Evolutionary conservation across 345 rosid species (phyloP).

Genomic region (Reutealis trisperma): DNA sequence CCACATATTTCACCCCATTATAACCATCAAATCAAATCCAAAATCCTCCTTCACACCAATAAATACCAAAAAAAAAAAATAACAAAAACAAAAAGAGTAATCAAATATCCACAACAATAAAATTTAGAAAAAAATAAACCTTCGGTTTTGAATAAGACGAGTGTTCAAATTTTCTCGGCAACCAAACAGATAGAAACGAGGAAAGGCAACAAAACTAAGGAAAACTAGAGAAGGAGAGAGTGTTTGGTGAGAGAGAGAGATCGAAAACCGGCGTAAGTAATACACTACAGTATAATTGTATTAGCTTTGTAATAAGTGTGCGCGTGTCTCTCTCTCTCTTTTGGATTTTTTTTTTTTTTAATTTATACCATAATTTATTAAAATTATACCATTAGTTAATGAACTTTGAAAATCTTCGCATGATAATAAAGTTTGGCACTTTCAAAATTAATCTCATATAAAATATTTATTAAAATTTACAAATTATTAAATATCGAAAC

Average conservation of each 20-base stretch:
- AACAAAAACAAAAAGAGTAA: too few relatives aligned
- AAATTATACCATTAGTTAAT: too few relatives aligned
- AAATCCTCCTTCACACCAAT: background rate
- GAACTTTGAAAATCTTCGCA: too few relatives aligned
- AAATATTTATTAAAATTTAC: too few relatives aligned
- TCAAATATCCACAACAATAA: background rate
- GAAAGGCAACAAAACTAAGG: background rate
- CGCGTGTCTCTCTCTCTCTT: background rate
- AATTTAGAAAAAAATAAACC: background rate
- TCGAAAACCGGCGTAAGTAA: background rate
- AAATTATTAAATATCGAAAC: too few relatives aligned
- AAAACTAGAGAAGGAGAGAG: background rate
- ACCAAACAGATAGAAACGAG: background rate
- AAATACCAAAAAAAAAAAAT: background rate
- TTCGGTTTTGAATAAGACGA: too few relatives aligned
- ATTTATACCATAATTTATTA: too few relatives aligned
- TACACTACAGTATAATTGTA: background rate
- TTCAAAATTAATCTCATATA: too few relatives aligned
- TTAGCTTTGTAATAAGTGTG: background rate
- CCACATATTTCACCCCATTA: too few relatives aligned
- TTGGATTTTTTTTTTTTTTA: background rate
- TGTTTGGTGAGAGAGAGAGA: slow-evolving; percentile 4
- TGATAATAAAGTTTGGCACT: too few relatives aligned
- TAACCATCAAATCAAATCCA: background rate
- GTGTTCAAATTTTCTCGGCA: background rate